Evolutionary conservation across 768 basidiomycete species (phyloP), one percentile per base, ranked within the genome.

Genomic region (Lentinula lateritia): DNA sequence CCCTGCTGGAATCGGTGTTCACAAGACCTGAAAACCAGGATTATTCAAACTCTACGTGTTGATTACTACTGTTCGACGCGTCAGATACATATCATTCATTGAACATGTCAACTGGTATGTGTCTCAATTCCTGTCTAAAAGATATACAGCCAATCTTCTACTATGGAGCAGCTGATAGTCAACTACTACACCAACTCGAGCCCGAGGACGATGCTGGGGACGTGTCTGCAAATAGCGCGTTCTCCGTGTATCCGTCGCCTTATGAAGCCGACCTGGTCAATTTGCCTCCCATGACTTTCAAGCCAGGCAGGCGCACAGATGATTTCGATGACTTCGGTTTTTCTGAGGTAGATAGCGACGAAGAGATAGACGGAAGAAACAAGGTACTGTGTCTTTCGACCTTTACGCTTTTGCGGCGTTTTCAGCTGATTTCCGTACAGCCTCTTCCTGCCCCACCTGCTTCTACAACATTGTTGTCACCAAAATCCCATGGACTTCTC

Each of bases 361-460:
- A 50, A 46, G 58, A 59, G n/a, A 28, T 12, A 35, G 45, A 59
- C 16, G n/a, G 58, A 15, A 59, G 58, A 50, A 50, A 50, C 35
- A 59, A 59, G 45, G 43, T 59, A 52, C n/a, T 59, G 43, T 59
- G 10, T 20, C 23, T 59, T n/a, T 20, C 8, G 20, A 20, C 7
- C 9, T 23, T 50, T 50, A 16, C 52, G 7, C 32, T 18, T 28
- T 41, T 41, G 56, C 56, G 56, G 41, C 42, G 38, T 13, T 59
- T 18, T 39, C 20, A 41, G 32, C 58, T 45, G 34, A n/a, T 43
- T 16, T 35, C 23, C n/a, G 45, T 46, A 4, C 34, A 59, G 58
- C 58, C 58, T 50, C 48, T 59, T 48, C 58, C 58, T 6, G 45
- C 43, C 6, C 58, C 58, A 50, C 58, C 58, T n/a, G 12, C 53